A percentile compares a stretch with the other conserved stretches of the same genome.
phyloP scores from a whole-genome alignment of 164 flowering plant species.

The Kalanchoe fedtschenkoi region DNA sequence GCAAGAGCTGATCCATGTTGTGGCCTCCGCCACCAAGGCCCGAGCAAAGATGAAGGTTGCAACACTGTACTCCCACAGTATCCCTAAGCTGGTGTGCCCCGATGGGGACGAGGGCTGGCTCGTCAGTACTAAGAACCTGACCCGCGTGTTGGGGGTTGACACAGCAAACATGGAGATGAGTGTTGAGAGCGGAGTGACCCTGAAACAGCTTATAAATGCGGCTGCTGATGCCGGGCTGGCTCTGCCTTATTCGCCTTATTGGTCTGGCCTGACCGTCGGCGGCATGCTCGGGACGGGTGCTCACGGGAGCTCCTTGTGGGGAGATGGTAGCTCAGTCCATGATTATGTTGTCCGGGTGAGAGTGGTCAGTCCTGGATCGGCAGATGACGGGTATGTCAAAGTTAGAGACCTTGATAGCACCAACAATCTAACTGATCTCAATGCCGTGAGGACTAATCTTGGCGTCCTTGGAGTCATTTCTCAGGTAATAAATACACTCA shows the following conservation, averaged over 20 bases:
- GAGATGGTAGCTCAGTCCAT: constrained; percentile 53
- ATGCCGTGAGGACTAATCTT: constrained; percentile 51
- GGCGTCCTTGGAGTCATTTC: constrained; percentile 79
- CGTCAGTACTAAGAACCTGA: constrained; percentile 49
- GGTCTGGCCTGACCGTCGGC: constrained; percentile 76
- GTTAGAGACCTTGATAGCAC: constrained; percentile 21
- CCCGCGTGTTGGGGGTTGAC: constrained; percentile 23
- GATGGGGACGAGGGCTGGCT: constrained; percentile 46
- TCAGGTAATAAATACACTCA: too few species aligned
- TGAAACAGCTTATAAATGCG: constrained; percentile 38
- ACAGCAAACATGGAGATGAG: constrained; percentile 24
- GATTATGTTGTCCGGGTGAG: constrained; percentile 40
- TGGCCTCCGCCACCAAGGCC: constrained; percentile 35
- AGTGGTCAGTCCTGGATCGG: constrained; percentile 39
- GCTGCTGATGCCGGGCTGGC: constrained; percentile 50
- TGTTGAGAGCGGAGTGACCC: constrained; percentile 48
- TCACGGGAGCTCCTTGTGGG: constrained; percentile 73
- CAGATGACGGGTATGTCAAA: constrained; percentile 41
- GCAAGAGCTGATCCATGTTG: constrained; percentile 33
- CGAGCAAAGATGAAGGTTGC: constrained; percentile 47
- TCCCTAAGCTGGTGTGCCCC: constrained; percentile 54
- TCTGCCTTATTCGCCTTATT: constrained; percentile 57
- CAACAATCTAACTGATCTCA: constrained; percentile 24
- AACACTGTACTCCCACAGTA: constrained; percentile 50
- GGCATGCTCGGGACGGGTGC: constrained; percentile 66